Conservation (phyloP, 768 basidiomycete species). For the Rhodocollybia butyracea region DNA sequence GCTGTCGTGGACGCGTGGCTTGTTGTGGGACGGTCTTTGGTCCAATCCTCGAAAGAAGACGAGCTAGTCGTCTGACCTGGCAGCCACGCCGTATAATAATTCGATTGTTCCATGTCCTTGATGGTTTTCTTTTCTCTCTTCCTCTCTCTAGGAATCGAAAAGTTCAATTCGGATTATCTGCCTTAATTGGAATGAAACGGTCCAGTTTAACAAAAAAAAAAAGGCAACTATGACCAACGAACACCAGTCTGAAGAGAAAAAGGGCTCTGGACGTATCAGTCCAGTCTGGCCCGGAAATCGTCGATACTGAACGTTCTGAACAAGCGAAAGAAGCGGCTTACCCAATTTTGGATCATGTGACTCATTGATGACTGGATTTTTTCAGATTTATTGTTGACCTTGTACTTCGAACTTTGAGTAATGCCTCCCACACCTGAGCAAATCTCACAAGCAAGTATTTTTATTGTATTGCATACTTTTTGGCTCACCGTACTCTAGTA, state of each 20-base stretch:
- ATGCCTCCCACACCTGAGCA: constrained; percentile 26
- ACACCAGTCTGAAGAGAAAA: background rate
- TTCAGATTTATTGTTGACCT: no score
- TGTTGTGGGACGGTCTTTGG: constrained; percentile 34
- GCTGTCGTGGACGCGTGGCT: constrained; percentile 4
- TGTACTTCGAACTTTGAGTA: constrained; percentile 27
- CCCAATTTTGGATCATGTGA: no score
- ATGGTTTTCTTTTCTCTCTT: background rate
- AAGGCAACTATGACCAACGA: background rate
- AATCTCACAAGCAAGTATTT: constrained; percentile 30
- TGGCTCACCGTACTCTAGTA: constrained; percentile 41
- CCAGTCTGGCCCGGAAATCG: background rate
- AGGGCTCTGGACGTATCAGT: background rate
- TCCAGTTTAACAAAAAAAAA: background rate
- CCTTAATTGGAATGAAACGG: background rate
- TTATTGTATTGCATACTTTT: background rate
- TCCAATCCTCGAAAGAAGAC: constrained; percentile 37
- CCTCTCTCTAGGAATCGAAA: background rate
- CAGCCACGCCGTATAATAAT: constrained; percentile 43
- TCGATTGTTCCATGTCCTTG: constrained; percentile 19
- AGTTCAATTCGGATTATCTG: no score
- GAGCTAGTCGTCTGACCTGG: constrained; percentile 17
- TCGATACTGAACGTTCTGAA: background rate
- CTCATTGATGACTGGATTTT: no score
- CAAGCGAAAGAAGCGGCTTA: background rate